Evolutionary conservation across 1,284 basidiomycete genomes (phyloP), one percentile per base, ranked within the genome.

Genomic region (Moesziomyces globuligerus): DNA sequence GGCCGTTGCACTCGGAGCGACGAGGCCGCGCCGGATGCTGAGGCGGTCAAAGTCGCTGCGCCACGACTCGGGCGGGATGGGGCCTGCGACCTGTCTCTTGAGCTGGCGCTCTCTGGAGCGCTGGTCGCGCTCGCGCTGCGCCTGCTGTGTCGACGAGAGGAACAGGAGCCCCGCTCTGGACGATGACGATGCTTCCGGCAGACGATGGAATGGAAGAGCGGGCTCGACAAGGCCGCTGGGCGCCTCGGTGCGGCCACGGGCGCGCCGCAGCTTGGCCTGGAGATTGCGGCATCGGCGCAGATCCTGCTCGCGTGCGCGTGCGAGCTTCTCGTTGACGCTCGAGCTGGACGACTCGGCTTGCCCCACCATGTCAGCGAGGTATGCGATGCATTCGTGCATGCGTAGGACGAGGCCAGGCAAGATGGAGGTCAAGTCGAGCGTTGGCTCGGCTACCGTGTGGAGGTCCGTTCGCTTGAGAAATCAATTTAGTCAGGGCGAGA

Each of bases 1-100:
- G 26, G 7, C 10, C 9, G 41, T n/a, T 28, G 41, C 7, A 13
- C 3, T 26, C 17, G 32, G 41, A 17, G 23, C 4, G 13, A 37
- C 43, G 4, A 37, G 28, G 3, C 67, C 66, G 24, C 34, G 42
- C 0, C 45, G 46, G 3, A 69, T 39, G 23, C 59, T 69, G 21
- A 65, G 48, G n/a, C 62, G 49, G 2, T 66, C 57, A 17, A 66
- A 61, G n/a, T 74, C 71, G 9, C 58, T 50, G 7, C 61, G 18
- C 71, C 71, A 74, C 17, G 67, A 71, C 18, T 57, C 48, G 20
- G 71, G 71, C 6, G 71, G 71, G 7, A 74, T 58, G 1, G 71
- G 71, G 0, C 71, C 71, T 4, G 71, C 71, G 8, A 74, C 66
- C 37, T 69, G 66, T 3, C 67, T 43, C 25, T 66, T 57, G 7